phyloP scores from a whole-genome alignment of 805 yeast genomes.

The Hanseniaspora meyeri region DNA sequence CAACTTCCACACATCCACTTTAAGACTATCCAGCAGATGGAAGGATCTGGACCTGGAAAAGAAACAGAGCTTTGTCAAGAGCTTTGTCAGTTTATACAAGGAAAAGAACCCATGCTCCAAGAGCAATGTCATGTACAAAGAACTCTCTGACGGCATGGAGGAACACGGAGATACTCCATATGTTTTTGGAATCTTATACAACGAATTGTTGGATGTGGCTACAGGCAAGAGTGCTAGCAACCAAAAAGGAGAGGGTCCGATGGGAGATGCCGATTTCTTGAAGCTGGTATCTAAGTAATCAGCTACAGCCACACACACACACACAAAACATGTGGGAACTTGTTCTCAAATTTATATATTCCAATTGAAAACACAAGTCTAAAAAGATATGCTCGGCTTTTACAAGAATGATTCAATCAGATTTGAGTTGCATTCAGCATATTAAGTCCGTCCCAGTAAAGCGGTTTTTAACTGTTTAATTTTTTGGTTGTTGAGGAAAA shows the following conservation, averaged over 20 bases:
- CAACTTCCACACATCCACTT: background rate
- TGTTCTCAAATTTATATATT: background rate
- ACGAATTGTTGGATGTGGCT: constrained; percentile 24
- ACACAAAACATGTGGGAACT: too few species aligned
- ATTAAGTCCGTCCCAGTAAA: background rate
- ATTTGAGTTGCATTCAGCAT: background rate
- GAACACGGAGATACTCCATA: constrained; percentile 30
- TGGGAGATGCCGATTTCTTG: constrained; percentile 21
- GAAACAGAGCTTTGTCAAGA: constrained; percentile 24
- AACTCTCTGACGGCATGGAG: constrained; percentile 29
- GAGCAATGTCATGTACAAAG: constrained; percentile 28
- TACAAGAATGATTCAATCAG: background rate
- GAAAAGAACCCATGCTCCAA: constrained; percentile 28
- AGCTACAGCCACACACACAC: too few species aligned
- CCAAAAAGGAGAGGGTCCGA: constrained; percentile 18
- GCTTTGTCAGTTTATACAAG: constrained; percentile 25
- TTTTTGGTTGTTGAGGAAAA: too few species aligned
- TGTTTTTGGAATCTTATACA: constrained; percentile 31
- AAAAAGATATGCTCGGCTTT: background rate
- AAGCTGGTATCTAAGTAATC: constrained; percentile 13
- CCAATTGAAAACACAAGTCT: too few species aligned
- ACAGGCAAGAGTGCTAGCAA: constrained; percentile 18
- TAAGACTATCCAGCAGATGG: constrained; percentile 22
- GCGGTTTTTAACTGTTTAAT: too few species aligned
- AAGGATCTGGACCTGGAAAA: constrained; percentile 20